phyloP scores from a whole-genome alignment of 441 rosid genomes.

The Metrosideros polymorpha region DNA sequence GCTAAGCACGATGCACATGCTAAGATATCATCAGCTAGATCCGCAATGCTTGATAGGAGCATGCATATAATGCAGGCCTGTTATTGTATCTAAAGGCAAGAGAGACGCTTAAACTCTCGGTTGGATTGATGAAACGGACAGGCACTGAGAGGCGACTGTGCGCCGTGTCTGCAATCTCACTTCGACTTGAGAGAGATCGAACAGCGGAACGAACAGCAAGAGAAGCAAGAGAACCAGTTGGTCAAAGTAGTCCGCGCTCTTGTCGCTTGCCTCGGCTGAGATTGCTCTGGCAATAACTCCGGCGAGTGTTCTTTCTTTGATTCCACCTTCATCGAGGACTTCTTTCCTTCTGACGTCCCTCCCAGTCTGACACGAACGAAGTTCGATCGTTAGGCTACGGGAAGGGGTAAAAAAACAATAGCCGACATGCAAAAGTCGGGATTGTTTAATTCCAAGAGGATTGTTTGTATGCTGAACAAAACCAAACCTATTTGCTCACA shows the following conservation, averaged over 20 bases:
- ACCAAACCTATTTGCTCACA: background rate
- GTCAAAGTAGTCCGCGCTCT: conserved; percentile 1
- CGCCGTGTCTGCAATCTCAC: background rate
- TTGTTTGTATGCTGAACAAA: background rate
- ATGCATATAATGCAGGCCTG: background rate
- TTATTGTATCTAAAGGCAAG: background rate
- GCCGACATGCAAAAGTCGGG: background rate
- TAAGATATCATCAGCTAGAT: background rate
- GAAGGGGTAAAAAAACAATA: background rate
- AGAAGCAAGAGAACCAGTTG: conserved; percentile 53
- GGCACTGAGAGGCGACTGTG: background rate
- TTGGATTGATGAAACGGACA: background rate
- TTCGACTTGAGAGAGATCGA: conserved; percentile 1
- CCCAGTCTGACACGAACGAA: conserved; percentile 16
- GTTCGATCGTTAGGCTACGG: background rate
- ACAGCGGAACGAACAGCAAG: conserved; percentile 24
- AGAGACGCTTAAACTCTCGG: background rate
- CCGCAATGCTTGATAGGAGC: background rate
- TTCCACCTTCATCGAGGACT: background rate
- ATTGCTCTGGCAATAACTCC: background rate
- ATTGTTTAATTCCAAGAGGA: background rate
- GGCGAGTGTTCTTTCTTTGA: background rate
- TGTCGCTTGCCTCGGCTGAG: conserved; percentile 1
- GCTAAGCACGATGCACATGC: background rate
- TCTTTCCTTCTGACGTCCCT: conserved; percentile 7